Percentiles rank a stretch among this genome's conserved stretches.
phyloP scores from a whole-genome alignment of 148 eudicot species.

The Heliamphora exappendiculata region DNA sequence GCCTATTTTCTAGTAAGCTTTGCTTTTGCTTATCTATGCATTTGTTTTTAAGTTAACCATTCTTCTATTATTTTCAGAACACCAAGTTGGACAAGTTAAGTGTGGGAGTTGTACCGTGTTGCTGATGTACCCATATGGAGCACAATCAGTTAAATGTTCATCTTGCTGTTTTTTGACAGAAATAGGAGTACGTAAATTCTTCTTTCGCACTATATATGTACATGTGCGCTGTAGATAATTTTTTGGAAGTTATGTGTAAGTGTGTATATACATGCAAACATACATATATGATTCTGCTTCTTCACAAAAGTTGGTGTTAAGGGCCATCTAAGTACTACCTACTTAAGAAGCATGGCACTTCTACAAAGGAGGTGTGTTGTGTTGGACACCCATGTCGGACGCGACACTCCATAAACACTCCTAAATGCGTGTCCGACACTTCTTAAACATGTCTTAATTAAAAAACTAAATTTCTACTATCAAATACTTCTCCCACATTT shows the following conservation, averaged over 20 bases:
- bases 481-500: too few species aligned
- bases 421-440: too few species aligned
- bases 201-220: neutral
- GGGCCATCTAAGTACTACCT: too few species aligned
- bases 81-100: slow-evolving; percentile 86
- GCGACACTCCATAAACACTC: too few species aligned
- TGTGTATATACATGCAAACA: neutral
- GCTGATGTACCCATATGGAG: slow-evolving; percentile 89
- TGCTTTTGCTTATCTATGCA: neutral
- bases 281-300: too few species aligned
- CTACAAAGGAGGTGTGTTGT: too few species aligned
- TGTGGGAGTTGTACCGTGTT: slow-evolving; percentile 72
- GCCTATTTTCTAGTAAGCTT: neutral
- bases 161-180: slow-evolving; percentile 66
- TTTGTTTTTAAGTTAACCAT: neutral
- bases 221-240: neutral
- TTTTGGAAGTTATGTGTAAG: neutral
- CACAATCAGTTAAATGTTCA: slow-evolving; percentile 64
- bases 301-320: too few species aligned
- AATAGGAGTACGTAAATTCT: slow-evolving; percentile 52
- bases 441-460: too few species aligned
- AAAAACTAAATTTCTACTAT: too few species aligned
- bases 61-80: slow-evolving; percentile 34
- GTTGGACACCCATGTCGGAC: too few species aligned
- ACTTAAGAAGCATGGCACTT: too few species aligned